Percentiles rank a stretch among this genome's conserved stretches.
Evolutionary conservation across 2,329 filamentous ascomycete species (phyloP).

Genomic region (Dactylonectria macrodidyma): DNA sequence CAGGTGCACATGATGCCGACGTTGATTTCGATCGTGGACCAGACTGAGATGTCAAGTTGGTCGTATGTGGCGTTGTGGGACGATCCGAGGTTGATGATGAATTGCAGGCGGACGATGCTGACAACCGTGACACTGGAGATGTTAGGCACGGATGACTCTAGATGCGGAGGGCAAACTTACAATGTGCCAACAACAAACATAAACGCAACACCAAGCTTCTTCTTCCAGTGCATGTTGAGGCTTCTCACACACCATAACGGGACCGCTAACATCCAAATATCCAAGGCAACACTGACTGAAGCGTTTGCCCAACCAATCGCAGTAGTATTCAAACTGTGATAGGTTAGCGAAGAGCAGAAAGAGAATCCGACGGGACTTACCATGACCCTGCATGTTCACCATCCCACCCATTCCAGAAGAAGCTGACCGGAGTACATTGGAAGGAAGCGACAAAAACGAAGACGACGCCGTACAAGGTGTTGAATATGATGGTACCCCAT

Average conservation of each 20-base stretch:
- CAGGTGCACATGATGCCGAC: conserved; percentile 55
- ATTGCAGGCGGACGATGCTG: conserved; percentile 49
- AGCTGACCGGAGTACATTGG: conserved; percentile 56
- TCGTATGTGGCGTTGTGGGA: conserved; percentile 51
- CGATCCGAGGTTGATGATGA: conserved; percentile 45
- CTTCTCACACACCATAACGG: conserved; percentile 56
- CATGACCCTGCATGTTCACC: conserved; percentile 57
- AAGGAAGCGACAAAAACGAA: conserved; percentile 54
- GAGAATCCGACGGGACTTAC: conserved; percentile 16
- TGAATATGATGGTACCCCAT: conserved; percentile 27
- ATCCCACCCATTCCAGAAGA: conserved; percentile 60
- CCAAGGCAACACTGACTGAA: conserved; percentile 57
- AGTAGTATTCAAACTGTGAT: conserved; percentile 52
- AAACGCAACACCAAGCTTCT: conserved; percentile 59
- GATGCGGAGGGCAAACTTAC: conserved; percentile 39
- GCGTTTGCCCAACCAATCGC: conserved; percentile 60
- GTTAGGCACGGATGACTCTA: background rate
- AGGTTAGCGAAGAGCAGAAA: background rate
- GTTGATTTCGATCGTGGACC: conserved; percentile 54
- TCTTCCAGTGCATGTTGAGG: conserved; percentile 55
- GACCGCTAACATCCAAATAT: conserved; percentile 59
- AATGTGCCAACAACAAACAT: conserved; percentile 62
- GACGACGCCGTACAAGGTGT: conserved; percentile 41
- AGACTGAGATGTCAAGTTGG: conserved; percentile 47
- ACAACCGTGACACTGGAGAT: conserved; percentile 48